phyloP scores from a whole-genome alignment of 768 basidiomycete genomes.

The Strobilomyces dryophilus region DNA sequence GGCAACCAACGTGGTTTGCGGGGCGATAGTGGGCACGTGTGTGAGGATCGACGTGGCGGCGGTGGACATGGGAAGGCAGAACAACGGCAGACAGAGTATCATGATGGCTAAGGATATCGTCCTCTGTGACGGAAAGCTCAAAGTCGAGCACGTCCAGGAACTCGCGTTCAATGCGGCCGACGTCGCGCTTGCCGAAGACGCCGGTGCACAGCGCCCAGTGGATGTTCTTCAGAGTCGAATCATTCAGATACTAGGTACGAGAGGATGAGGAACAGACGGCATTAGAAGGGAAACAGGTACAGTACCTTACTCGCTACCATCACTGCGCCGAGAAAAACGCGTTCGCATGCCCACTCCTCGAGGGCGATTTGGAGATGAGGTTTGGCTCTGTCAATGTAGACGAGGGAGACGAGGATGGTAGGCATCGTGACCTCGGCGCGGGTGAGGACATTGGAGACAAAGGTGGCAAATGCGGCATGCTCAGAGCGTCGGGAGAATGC shows the following conservation, averaged over 20 bases:
- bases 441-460: constrained; percentile 62
- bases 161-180: constrained; percentile 78
- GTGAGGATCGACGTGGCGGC: constrained; percentile 24
- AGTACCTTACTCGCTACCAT: constrained; percentile 81
- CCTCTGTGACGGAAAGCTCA: constrained; percentile 61
- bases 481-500: constrained; percentile 43
- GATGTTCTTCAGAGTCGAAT: constrained; percentile 85
- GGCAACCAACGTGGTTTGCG: constrained; percentile 28
- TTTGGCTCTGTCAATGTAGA: constrained; percentile 74
- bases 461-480: constrained; percentile 56
- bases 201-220: constrained; percentile 88
- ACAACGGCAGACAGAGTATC: constrained; percentile 31
- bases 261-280: constrained; percentile 3
- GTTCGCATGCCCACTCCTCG: constrained; percentile 84
- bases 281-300: constrained; percentile 17
- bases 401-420: constrained; percentile 64
- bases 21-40: constrained; percentile 15
- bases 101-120: constrained; percentile 52
- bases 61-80: constrained; percentile 24
- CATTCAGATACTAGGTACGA: constrained; percentile 65
- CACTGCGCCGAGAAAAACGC: constrained; percentile 87
- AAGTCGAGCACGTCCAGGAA: constrained; percentile 79
- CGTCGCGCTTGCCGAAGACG: constrained; percentile 77
- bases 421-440: constrained; percentile 72
- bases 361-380: constrained; percentile 78